These are phyloP conservation scores for Phytophthora ramorum DNA, from an alignment of 352 stramenopile genomes.

Conservation along the genomic window DNA sequence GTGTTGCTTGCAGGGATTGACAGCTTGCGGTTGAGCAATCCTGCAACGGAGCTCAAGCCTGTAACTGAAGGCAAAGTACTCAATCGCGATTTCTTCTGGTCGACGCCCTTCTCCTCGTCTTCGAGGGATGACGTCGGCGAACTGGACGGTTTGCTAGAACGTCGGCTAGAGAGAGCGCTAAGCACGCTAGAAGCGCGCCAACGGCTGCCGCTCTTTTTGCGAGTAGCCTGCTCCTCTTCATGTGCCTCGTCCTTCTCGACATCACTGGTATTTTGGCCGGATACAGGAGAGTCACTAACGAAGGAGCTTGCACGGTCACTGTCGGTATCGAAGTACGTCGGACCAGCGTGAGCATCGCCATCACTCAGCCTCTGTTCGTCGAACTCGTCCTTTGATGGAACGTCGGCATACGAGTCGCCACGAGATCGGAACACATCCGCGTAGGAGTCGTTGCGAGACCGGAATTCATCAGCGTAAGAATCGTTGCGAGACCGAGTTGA, in stretches of 20 bases:
- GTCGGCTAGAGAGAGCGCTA: conserved; percentile 49
- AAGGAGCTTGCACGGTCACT: conserved; percentile 55
- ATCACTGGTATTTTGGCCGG: conserved; percentile 22
- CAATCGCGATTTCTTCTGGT: conserved; percentile 36
- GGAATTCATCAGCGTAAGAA: conserved; percentile 35
- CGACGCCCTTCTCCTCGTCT: conserved; percentile 33
- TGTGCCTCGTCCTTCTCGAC: conserved; percentile 21
- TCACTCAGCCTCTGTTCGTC: conserved; percentile 39
- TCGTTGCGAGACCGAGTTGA: conserved; percentile 28
- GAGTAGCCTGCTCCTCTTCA: conserved; percentile 18
- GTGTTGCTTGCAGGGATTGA: conserved; percentile 34
- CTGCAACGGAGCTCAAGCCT: conserved; percentile 37
- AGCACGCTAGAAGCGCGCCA: conserved; percentile 56
- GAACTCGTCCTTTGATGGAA: conserved; percentile 35
- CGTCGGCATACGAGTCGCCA: conserved; percentile 38
- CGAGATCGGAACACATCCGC: conserved; percentile 32
- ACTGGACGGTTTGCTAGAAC: conserved; percentile 43
- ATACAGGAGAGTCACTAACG: conserved; percentile 35
- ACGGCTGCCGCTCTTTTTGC: conserved; percentile 37
- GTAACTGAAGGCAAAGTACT: conserved; percentile 31
- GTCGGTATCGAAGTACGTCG: conserved; percentile 59
- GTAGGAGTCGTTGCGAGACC: conserved; percentile 33
- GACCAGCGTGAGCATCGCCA: conserved; percentile 30
- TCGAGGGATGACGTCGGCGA: conserved; percentile 37
- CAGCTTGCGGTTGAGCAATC: conserved; percentile 39